Conservation (phyloP, 192 early-diverging fungal species). For the Podila minutissima region DNA sequence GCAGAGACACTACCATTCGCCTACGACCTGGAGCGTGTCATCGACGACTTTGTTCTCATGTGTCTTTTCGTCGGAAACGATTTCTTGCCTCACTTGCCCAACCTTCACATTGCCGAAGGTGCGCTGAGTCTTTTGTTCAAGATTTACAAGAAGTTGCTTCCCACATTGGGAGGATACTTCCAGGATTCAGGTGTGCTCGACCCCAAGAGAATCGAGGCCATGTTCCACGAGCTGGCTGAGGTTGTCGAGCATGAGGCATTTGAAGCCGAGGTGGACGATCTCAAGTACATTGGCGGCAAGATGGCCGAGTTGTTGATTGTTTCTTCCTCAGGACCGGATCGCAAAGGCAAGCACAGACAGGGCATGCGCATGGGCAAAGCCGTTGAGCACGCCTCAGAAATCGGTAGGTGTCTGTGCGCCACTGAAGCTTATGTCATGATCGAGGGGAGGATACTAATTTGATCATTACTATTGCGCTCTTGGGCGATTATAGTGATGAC, state of each 20-base stretch:
- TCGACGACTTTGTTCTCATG: conserved; percentile 96
- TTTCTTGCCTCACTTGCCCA: conserved; percentile 89
- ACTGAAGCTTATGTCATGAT: too few relatives aligned
- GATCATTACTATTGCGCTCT: neutral
- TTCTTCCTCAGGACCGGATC: conserved; percentile 23
- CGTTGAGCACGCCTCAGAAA: conserved; percentile 27
- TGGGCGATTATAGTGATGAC: conserved; percentile 54
- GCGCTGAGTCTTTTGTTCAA: conserved; percentile 78
- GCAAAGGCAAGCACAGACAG: conserved; percentile 34
- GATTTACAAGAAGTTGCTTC: conserved; percentile 72
- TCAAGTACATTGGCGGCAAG: conserved; percentile 59
- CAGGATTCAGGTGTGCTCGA: conserved; percentile 83
- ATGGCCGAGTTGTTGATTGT: conserved; percentile 45
- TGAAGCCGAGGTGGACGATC: conserved; percentile 57
- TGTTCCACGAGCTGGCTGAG: conserved; percentile 70
- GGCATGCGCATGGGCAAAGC: conserved; percentile 52
- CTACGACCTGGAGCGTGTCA: conserved; percentile 91
- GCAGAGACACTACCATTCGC: conserved; percentile 63
- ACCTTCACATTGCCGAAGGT: conserved; percentile 93
- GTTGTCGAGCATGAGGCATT: conserved; percentile 60
- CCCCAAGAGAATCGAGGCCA: conserved; percentile 64
- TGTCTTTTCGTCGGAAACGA: conserved; percentile 98
- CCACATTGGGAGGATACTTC: conserved; percentile 85
- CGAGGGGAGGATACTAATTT: neutral
- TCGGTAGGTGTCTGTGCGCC: conserved; percentile 13